Evolutionary conservation across 164 flowering plant species (phyloP), one percentile per base, ranked within the genome.

Genomic region (Magnolia sinica): DNA sequence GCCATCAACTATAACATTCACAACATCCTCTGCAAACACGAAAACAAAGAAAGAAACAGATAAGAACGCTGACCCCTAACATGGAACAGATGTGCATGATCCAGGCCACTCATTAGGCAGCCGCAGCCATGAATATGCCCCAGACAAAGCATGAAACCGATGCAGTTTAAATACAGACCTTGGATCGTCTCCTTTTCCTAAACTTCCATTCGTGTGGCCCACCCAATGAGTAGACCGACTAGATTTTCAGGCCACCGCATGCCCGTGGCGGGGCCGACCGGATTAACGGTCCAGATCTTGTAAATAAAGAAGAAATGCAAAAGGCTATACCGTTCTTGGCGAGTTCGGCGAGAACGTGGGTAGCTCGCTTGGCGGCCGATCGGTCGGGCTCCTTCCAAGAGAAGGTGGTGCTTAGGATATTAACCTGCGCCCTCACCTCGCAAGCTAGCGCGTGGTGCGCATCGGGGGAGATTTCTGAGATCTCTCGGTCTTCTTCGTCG

Each of bases 321-420:
- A 58, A 49, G 58, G 24, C 13, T 37, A 4, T 75, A 91, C 96
- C 98, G 76, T 90, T 90, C 76, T 91, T 93, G 69, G 98, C 93
- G 63, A 91, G 90, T 80, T 93, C 96, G 58, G 98, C 89, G 29
- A 93, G 88, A 64, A 86, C 82, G 68, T 89, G 92, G 76, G 93
- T 87, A 74, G 98, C 96, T 24, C 93, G 90, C 80, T 90, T 90
- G n/a, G 96, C 91, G 13, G 96, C 85, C 22, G 90, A 86, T 37
- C 96, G 94, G 86, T 93, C 93, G 51, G 88, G 71, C 71, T 91
- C 94, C 7, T 31, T 78, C 96, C 96, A 91, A 0, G 96, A 89
- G 83, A 87, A 91, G 70, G 84, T 68, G 29, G 81, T 49, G 79
- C 77, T 66, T 20, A 93, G 91, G 27, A 91, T 74, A 0, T 70